phyloP scores from a whole-genome alignment of 768 basidiomycete genomes.

The Paxillus rubicundulus region DNA sequence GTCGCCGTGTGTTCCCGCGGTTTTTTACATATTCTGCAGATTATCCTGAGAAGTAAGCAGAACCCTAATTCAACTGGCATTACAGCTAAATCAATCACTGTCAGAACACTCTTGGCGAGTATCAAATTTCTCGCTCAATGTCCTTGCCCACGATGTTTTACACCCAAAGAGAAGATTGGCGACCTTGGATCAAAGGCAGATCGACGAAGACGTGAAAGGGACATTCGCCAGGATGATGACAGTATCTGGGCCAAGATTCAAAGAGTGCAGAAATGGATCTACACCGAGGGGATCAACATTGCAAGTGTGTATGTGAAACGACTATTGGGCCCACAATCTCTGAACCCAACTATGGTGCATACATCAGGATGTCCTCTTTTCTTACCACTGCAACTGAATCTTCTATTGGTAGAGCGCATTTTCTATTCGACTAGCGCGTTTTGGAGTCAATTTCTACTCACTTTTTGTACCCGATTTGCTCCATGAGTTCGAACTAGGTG shows the following conservation, averaged over 20 bases:
- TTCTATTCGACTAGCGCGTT: conserved; percentile 12
- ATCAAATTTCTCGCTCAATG: conserved; percentile 18
- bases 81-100: background rate
- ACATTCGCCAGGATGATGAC: conserved; percentile 1
- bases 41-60: conserved; percentile 33
- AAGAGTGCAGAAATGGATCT: conserved; percentile 3
- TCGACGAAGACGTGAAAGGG: background rate
- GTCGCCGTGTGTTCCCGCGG: conserved; percentile 6
- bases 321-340: background rate
- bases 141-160: conserved; percentile 21
- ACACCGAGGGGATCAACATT: background rate
- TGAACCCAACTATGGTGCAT: background rate
- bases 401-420: conserved; percentile 37
- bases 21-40: conserved; percentile 30
- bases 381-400: background rate
- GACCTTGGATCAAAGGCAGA: conserved; percentile 12
- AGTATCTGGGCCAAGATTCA: no score
- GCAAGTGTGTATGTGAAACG: background rate
- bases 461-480: conserved; percentile 19
- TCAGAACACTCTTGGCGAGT: conserved; percentile 16
- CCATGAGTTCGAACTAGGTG: conserved; percentile 25
- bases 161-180: conserved; percentile 5
- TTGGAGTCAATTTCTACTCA: conserved; percentile 15
- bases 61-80: no score
- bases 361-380: background rate